Evolutionary conservation across 139 green algal species (phyloP), one percentile per base, ranked within the genome.

Genomic region (Penium margaritaceum): DNA sequence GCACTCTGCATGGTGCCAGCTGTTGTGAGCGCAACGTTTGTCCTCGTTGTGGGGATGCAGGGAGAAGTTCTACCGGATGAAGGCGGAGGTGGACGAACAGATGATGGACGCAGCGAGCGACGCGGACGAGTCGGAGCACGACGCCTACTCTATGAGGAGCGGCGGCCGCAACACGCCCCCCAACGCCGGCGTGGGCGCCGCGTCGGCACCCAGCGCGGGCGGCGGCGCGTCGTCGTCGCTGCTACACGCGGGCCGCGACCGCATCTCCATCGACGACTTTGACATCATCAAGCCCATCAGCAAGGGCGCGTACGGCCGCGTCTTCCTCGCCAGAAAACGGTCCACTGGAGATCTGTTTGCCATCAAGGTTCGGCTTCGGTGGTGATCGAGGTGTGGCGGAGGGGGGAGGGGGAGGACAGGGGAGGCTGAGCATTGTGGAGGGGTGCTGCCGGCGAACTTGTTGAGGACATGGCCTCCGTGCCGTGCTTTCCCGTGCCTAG

Each of bases 241-340:
- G n/a, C n/a, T n/a, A n/a, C n/a, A n/a, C n/a, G n/a, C n/a, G 12
- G 58, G 33, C 14, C 37, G 53, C 17, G 68, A 77, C 14, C 70
- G 68, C 30, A 79, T 44, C 21, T 74, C 57, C 29, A 84, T 84
- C 17, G 81, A 95, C 29, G 93, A 98, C 66, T 98, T 97, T 85
- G 87, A 95, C 37, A 90, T 97, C 67, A 82, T 98, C 38, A 95
- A 96, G 79, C 93, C 91, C 63, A 96, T 98, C 53, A 78, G 83
- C 80, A 75, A 88, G 0, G 93, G 93, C 9, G 92, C 92, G 1
- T 96, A 92, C 84, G 93, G 93, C 0, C 84, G 91, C 1, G 93
- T 98, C 34, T 97, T 95, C 78, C 85, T 97, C 17, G 91, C 88
- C 1, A 78, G 84, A 53, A 97, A 98, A 77, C 79, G 84, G 5